A percentile compares a stretch with the other conserved stretches of the same genome.
Evolutionary conservation across 1,139 yeast species (phyloP).

Genomic region (Taphrina populina): DNA sequence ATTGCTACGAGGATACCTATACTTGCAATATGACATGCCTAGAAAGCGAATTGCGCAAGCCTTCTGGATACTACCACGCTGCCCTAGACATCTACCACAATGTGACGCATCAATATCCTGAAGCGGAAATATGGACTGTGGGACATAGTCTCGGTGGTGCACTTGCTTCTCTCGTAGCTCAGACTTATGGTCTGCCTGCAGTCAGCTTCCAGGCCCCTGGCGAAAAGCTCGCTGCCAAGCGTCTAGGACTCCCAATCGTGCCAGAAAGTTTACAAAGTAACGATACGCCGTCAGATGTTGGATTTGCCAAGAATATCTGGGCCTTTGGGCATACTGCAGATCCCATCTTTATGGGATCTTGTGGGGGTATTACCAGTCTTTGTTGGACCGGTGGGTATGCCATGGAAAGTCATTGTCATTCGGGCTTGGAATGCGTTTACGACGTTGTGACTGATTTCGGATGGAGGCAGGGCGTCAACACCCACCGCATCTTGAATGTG

Average conservation of each 20-base stretch:
- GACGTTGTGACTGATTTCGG: conserved; percentile 88
- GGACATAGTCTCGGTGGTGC: conserved; percentile 98
- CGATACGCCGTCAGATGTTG: conserved; percentile 54
- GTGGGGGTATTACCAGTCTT: conserved; percentile 88
- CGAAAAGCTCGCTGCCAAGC: conserved; percentile 73
- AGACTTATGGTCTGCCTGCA: conserved; percentile 82
- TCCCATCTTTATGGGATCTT: conserved; percentile 94
- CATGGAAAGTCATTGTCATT: conserved; percentile 93
- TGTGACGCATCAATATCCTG: conserved; percentile 68
- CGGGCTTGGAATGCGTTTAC: conserved; percentile 83
- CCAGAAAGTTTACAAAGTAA: neutral
- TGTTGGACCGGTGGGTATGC: conserved; percentile 95
- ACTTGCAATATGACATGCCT: conserved; percentile 88
- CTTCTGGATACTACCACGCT: conserved; percentile 81
- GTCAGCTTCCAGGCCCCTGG: conserved; percentile 95
- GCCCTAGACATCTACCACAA: conserved; percentile 73
- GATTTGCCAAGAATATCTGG: conserved; percentile 72
- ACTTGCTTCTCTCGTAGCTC: conserved; percentile 71
- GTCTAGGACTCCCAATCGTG: conserved; percentile 75
- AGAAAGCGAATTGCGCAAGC: conserved; percentile 68
- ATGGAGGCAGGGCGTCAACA: conserved; percentile 83
- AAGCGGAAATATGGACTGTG: conserved; percentile 75
- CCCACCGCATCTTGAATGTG: conserved; percentile 88
- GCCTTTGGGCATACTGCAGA: conserved; percentile 97
- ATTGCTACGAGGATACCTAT: conserved; percentile 80